Evolutionary conservation across 148 eudicot genomes (phyloP).

Genomic region (Camellia granthamiana): DNA sequence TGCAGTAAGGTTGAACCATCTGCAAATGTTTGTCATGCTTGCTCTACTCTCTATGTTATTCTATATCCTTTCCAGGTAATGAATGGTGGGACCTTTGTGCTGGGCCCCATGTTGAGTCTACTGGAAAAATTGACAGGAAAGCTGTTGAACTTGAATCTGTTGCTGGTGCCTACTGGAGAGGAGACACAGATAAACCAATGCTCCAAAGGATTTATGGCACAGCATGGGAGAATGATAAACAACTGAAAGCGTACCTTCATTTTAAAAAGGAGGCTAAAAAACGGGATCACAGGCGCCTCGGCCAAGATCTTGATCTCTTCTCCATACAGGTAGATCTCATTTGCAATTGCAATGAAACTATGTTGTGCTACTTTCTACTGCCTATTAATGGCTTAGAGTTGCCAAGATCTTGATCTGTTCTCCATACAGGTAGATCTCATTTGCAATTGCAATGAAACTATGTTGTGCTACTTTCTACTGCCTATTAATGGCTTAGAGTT

Average conservation of each 20-base stretch:
- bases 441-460: background rate
- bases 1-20: background rate
- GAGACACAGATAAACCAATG: conserved; percentile 85
- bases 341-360: background rate
- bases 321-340: conserved; percentile 74
- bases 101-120: conserved; percentile 98
- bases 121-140: conserved; percentile 80
- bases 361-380: background rate
- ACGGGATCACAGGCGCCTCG: conserved; percentile 96
- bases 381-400: background rate
- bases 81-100: conserved; percentile 99
- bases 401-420: conserved; percentile 97
- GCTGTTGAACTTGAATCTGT: conserved; percentile 98
- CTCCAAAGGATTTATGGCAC: conserved; percentile 98
- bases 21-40: conserved; percentile 7
- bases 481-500: background rate
- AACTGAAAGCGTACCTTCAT: conserved; percentile 88
- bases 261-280: conserved; percentile 94
- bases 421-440: conserved; percentile 74
- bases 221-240: conserved; percentile 96
- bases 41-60: conserved; percentile 11
- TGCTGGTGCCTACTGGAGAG: conserved; percentile 99
- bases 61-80: conserved; percentile 50
- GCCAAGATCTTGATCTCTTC: conserved; percentile 97
- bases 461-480: background rate